phyloP scores from a whole-genome alignment of 352 stramenopile genomes.

The Albugo candida region DNA sequence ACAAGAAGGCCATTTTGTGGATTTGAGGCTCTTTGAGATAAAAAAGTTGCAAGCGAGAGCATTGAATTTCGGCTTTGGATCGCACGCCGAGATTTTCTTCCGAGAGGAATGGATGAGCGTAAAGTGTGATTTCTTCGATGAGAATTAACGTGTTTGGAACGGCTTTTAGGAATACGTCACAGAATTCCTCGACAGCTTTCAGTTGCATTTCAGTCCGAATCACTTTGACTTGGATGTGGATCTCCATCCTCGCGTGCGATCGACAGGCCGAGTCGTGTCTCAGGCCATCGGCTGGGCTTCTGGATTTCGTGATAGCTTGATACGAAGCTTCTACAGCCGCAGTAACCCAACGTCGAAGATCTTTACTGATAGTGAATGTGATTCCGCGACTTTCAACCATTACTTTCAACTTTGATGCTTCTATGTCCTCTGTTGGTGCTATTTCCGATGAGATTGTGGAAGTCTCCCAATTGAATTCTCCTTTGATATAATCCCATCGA shows the following conservation, averaged over 20 bases:
- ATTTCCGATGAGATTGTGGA: too few relatives aligned
- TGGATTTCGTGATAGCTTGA: too few relatives aligned
- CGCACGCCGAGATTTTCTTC: slow-evolving; percentile 34
- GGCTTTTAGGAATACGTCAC: slow-evolving; percentile 21
- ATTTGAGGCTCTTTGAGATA: slow-evolving; percentile 11
- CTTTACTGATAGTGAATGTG: slow-evolving; percentile 9
- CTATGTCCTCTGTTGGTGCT: background rate
- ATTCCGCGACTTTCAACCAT: slow-evolving; percentile 10
- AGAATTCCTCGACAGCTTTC: slow-evolving; percentile 14
- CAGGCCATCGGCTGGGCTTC: background rate
- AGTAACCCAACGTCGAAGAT: slow-evolving; percentile 8
- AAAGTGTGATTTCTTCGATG: slow-evolving; percentile 35
- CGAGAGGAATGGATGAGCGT: slow-evolving; percentile 24
- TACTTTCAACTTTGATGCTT: slow-evolving; percentile 3
- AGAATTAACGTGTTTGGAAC: slow-evolving; percentile 23
- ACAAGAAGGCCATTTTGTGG: slow-evolving; percentile 23
- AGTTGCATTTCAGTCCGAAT: slow-evolving; percentile 21
- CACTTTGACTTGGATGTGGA: slow-evolving; percentile 47
- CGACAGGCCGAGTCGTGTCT: background rate
- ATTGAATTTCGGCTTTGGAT: slow-evolving; percentile 43
- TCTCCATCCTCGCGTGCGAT: slow-evolving; percentile 13
- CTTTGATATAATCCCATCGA: slow-evolving; percentile 8
- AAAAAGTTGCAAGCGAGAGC: slow-evolving; percentile 27
- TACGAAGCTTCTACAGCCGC: background rate
- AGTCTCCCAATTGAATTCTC: slow-evolving; percentile 3